These are phyloP conservation scores for Suillus occidentalis DNA, from an alignment of 768 basidiomycete genomes.

Conservation along the genomic window DNA sequence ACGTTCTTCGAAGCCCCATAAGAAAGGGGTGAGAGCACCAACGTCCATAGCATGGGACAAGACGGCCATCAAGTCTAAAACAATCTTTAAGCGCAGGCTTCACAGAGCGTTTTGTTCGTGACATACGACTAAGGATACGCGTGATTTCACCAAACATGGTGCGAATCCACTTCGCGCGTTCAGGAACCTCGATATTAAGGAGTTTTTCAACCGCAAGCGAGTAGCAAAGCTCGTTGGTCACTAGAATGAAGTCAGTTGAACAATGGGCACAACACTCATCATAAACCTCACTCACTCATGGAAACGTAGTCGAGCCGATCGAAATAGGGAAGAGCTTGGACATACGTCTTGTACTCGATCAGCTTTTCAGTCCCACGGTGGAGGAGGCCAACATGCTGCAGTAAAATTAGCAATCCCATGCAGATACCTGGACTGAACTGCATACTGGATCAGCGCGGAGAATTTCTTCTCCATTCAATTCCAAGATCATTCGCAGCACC, in stretches of 20 bases:
- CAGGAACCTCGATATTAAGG: slow-evolving; percentile 95
- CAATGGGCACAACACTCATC: background rate
- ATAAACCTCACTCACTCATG: slow-evolving; percentile 74
- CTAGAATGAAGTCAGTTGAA: slow-evolving; percentile 39
- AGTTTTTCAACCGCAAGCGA: slow-evolving; percentile 97
- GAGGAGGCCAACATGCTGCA: slow-evolving; percentile 88
- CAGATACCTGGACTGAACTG: slow-evolving; percentile 10
- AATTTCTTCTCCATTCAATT: slow-evolving; percentile 96
- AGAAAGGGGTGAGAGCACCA: slow-evolving; percentile 95
- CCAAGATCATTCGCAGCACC: slow-evolving; percentile 94
- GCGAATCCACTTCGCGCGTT: slow-evolving; percentile 97
- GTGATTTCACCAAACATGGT: slow-evolving; percentile 98
- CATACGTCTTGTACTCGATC: slow-evolving; percentile 98
- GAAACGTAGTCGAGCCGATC: slow-evolving; percentile 99
- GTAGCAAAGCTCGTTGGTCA: slow-evolving; percentile 99
- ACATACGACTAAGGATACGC: slow-evolving; percentile 87
- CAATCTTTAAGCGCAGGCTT: background rate
- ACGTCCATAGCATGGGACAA: slow-evolving; percentile 97
- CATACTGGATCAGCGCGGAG: slow-evolving; percentile 80
- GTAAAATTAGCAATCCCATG: background rate
- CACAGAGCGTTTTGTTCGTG: background rate
- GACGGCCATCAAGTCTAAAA: slow-evolving; percentile 89
- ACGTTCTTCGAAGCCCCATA: slow-evolving; percentile 99
- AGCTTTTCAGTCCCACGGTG: slow-evolving; percentile 98
- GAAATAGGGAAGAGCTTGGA: slow-evolving; percentile 97